Base-by-base conservation (phyloP, 225 moss, liverwort and hornwort genomes). In the Physcomitrellopsis africana region DNA sequence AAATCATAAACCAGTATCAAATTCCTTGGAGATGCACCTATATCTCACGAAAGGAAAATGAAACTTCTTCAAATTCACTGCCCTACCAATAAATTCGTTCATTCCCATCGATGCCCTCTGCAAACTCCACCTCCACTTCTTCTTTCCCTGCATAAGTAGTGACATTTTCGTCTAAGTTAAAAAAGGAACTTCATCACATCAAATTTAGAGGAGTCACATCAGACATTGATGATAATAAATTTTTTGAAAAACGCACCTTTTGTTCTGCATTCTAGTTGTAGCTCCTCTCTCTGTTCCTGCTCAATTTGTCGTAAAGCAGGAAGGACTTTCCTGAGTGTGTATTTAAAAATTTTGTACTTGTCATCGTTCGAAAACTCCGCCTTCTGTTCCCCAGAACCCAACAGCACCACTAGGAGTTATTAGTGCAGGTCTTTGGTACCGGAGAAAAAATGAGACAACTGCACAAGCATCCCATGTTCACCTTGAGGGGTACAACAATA, bases 51-150 rank as follows among this genome's bases (percentile, higher is more conserved):
- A 56, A 7, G 55, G 7, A 67, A 64, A 0, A 60, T 43, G 66
- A 16, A 74, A 63, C 51, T 70, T 64, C 60, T 54, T 61, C 23
- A 10, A 18, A 74, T 66, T 77, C 59, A 67, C 37, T 63, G 42
- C 48, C 79, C 24, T 88, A 88, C 88, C 88, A 88, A 59, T 56
- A 88, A 37, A 88, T 77, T 17, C 88, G 85, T 77, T 88, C 88
- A 53, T 85, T 85, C 45, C 68, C 1, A 51, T 85, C 82, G 69
- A 85, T 78, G 11, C 32, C 32, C 32, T 80, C 80, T 70, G 88
- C 82, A 42, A 26, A 60, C 53, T 76, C 70, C 73, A 79, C 76
- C 67, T 72, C 52, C 57, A 88, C 59, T 24, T 68, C 72, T 60
- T 22, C 7, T 70, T 78, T 85, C 51, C 88, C 87, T 87, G 82